Evolutionary conservation across 1,284 basidiomycete genomes (phyloP), one percentile per base, ranked within the genome.

Genomic region (Sanguinoderma infundibulare): DNA sequence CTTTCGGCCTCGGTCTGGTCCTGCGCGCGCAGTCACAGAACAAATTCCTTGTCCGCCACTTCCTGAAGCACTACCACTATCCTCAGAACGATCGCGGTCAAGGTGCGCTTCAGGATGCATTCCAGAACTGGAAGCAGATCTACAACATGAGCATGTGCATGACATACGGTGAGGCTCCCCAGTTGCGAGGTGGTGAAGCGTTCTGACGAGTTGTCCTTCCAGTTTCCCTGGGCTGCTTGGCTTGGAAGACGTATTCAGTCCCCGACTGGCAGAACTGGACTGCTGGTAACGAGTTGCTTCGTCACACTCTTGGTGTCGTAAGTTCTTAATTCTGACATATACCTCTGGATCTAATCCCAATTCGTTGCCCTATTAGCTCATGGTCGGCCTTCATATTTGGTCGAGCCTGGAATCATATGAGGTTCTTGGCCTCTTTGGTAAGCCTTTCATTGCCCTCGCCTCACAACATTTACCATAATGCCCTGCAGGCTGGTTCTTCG

Each of bases 131-230:
- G 96, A 98, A 98, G 77, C 83, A 84, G 6, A 83, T 94, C 38
- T 98, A 97, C 77, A 98, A 98, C 75, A 78, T 96, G 73, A 95
- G 92, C 72, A 83, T 97, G 78, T 91, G 91, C 73, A 98, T 98
- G 95, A 96, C 92, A 8, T 98, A 98, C 75, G 87, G 94, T 94
- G 67, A 50, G 17, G n/a, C n/a, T 28, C 35, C 36, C 12, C 14
- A 2, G 24, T 54, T 53, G 24, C 35, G 20, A 17, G 15, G 40
- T n/a, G 36, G 44, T 44, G 39, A 9, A 7, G 15, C 4, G 15
- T 52, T n/a, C 38, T 60, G 51, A 32, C 20, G 15, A 5, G 7
- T 28, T 17, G 44, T 17, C 22, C 30, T 20, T 36, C n/a, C 26
- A 22, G 66, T 96, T 92, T 87, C 39, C 94, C 94, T 0, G 93